Percentiles rank a stretch among this genome's conserved stretches.
Conservation (phyloP, 2,329 filamentous ascomycete genomes). For the Nigrospora sphaerica region DNA sequence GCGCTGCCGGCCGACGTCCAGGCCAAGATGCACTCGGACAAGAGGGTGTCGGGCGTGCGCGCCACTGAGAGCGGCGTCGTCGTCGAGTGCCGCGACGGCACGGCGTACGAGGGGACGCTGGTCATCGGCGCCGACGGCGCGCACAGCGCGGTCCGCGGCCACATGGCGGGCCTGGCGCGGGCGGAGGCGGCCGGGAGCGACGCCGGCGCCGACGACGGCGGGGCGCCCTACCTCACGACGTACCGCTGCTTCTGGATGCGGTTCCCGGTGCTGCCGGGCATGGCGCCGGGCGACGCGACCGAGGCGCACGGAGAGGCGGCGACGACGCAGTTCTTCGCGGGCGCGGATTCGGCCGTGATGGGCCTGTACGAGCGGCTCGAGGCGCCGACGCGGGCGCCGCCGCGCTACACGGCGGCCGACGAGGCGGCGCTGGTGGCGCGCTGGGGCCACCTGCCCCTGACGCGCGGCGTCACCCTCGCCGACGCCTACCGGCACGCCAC, state of each 20-base stretch:
- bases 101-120: slow-evolving; percentile 25
- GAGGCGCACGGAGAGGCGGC: slow-evolving; percentile 21
- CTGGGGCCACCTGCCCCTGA: slow-evolving; percentile 19
- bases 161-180: slow-evolving; percentile 16
- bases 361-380: slow-evolving; percentile 24
- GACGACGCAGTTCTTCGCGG: slow-evolving; percentile 21
- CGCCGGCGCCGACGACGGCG: slow-evolving; percentile 11
- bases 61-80: background rate
- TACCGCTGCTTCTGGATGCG: slow-evolving; percentile 28
- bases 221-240: slow-evolving; percentile 21
- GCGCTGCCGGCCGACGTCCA: slow-evolving; percentile 16
- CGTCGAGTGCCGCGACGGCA: slow-evolving; percentile 22
- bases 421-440: slow-evolving; percentile 16
- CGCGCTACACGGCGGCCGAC: slow-evolving; percentile 17
- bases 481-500: no score
- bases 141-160: slow-evolving; percentile 24
- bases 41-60: background rate
- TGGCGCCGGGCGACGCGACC: slow-evolving; percentile 13
- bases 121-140: slow-evolving; percentile 35
- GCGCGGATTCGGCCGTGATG: slow-evolving; percentile 20
- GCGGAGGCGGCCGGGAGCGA: background rate
- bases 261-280: slow-evolving; percentile 13
- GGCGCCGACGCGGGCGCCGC: slow-evolving; percentile 13
- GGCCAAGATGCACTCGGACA: slow-evolving; percentile 21
- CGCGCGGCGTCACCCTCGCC: background rate